phyloP scores from a whole-genome alignment of 78 protist species.

The Corallochytrium limacisporum region DNA sequence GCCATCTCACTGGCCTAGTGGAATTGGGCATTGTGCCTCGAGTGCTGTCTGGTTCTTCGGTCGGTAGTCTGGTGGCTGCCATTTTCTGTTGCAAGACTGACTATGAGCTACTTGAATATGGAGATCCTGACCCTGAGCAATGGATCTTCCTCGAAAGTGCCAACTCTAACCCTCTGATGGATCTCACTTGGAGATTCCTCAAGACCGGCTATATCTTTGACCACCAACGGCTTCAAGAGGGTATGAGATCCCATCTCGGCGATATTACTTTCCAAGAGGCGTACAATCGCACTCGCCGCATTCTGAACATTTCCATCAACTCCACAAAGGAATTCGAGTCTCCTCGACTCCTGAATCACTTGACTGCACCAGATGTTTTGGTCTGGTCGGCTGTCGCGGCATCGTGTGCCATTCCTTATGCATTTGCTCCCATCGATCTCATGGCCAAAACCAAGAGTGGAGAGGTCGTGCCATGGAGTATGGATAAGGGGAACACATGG shows the following conservation, averaged over 20 bases:
- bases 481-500: constrained; percentile 21
- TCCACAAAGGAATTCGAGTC: neutral
- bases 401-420: constrained; percentile 23
- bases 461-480: neutral
- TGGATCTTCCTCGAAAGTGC: neutral
- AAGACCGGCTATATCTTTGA: neutral
- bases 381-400: constrained; percentile 54
- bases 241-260: neutral
- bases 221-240: neutral
- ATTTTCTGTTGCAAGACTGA: constrained; percentile 5
- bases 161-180: neutral
- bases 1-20: constrained; percentile 39
- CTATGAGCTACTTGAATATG: neutral
- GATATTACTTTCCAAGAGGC: constrained; percentile 38
- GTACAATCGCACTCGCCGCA: constrained; percentile 49
- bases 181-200: neutral
- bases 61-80: constrained; percentile 40
- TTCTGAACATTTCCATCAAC: constrained; percentile 53
- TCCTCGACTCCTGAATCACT: constrained; percentile 60
- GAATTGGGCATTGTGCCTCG: constrained; percentile 39
- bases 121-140: neutral
- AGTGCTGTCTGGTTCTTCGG: constrained; percentile 35
- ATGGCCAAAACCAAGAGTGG: constrained; percentile 29
- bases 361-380: constrained; percentile 28
- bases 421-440: constrained; percentile 28